Conservation (phyloP, 2,329 filamentous ascomycete species). For the Colletotrichum filicis region DNA sequence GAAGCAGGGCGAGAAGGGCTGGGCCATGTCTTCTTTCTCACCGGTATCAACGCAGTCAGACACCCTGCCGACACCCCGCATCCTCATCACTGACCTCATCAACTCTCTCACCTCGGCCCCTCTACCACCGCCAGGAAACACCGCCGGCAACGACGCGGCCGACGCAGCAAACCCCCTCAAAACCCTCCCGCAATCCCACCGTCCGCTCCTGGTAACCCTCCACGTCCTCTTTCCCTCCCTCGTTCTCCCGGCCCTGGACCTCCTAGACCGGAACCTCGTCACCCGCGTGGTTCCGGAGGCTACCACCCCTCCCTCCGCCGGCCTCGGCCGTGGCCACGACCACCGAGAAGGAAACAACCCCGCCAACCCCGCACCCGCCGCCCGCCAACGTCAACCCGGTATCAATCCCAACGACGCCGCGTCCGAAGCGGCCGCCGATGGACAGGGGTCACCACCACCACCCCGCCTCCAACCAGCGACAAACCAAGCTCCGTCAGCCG, state of each 20-base stretch:
- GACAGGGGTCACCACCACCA: not conserved
- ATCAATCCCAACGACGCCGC: not conserved
- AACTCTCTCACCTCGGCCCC: constrained; percentile 49
- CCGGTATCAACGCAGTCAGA: constrained; percentile 19
- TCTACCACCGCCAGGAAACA: constrained; percentile 31
- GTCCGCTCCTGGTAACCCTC: constrained; percentile 77
- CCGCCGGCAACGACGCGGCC: constrained; percentile 8
- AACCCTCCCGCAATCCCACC: constrained; percentile 50
- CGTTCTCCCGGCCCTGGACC: constrained; percentile 85
- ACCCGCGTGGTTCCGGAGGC: constrained; percentile 58
- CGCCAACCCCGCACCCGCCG: constrained; percentile 15
- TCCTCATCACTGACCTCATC: constrained; percentile 62
- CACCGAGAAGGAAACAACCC: not conserved
- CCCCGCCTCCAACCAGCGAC: not conserved
- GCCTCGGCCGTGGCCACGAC: not conserved
- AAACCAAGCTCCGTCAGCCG: not conserved
- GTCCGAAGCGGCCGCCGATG: not conserved
- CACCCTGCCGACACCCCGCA: constrained; percentile 50
- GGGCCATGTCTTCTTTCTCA: not conserved
- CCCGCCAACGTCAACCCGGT: not conserved
- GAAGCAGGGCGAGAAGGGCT: not conserved
- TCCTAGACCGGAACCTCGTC: constrained; percentile 83
- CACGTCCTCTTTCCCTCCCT: constrained; percentile 87
- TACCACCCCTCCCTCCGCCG: not conserved
- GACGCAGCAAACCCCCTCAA: constrained; percentile 35